Evolutionary conservation across 805 yeast species (phyloP).

Genomic region (Schwanniomyces sp.): DNA sequence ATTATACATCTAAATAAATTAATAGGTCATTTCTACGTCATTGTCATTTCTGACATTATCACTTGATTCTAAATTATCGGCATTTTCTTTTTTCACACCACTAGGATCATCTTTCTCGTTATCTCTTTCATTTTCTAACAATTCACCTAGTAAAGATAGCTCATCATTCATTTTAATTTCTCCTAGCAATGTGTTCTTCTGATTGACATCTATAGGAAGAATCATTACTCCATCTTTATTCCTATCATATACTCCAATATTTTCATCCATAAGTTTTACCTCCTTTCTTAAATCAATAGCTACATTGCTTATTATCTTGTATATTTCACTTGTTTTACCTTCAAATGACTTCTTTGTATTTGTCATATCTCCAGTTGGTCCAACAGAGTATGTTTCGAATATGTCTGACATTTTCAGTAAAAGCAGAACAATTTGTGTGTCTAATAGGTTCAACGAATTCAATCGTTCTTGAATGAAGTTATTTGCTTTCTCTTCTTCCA

Average conservation of each 20-base stretch:
- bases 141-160: constrained; percentile 20
- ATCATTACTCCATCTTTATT: constrained; percentile 50
- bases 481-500: constrained; percentile 13
- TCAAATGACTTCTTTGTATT: constrained; percentile 41
- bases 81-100: constrained; percentile 3
- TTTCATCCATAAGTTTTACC: constrained; percentile 61
- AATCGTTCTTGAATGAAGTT: constrained; percentile 50
- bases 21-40: constrained; percentile 7
- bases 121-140: constrained; percentile 2
- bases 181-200: constrained; percentile 70
- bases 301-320: constrained; percentile 54
- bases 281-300: constrained; percentile 65
- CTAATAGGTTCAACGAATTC: constrained; percentile 52
- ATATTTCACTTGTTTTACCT: constrained; percentile 47
- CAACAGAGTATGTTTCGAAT: constrained; percentile 39
- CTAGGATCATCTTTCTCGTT: not conserved
- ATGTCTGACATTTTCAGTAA: constrained; percentile 50
- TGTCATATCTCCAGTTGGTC: constrained; percentile 17
- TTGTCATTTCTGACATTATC: not conserved
- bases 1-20: constrained; percentile 1
- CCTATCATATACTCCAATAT: constrained; percentile 47
- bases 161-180: constrained; percentile 54
- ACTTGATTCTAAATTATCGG: not conserved
- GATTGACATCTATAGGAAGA: constrained; percentile 66
- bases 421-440: constrained; percentile 50